Percentiles rank a stretch among this genome's conserved stretches.
Conservation (phyloP, 1,284 basidiomycete genomes). For the Ceratobasidium sp. region DNA sequence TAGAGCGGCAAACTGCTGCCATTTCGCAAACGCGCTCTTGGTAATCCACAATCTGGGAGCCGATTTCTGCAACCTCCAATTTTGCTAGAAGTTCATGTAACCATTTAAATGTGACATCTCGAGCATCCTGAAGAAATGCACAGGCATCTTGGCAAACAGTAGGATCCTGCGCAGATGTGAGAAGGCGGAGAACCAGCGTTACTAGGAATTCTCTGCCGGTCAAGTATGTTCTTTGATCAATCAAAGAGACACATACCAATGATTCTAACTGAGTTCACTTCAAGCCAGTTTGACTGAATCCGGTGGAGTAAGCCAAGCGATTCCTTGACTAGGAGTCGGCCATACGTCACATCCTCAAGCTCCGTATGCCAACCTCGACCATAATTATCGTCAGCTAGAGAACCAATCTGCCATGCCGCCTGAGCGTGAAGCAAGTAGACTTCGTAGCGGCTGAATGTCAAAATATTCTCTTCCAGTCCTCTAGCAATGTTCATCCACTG, state of each 20-base stretch:
- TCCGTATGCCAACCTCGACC: conserved; percentile 38
- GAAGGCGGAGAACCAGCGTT: conserved; percentile 20
- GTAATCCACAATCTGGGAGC: not conserved
- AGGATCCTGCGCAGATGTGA: not conserved
- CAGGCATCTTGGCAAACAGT: not conserved
- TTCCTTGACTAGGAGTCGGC: not conserved
- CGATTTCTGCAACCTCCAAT: not conserved
- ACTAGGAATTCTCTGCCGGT: not conserved
- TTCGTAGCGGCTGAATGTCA: conserved; percentile 56
- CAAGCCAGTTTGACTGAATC: conserved; percentile 33
- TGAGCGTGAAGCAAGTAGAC: conserved; percentile 59
- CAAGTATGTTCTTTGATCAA: not conserved
- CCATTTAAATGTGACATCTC: conserved; percentile 10
- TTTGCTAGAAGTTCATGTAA: not conserved
- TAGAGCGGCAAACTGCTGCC: conserved; percentile 42
- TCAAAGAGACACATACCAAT: not conserved
- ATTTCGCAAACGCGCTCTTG: conserved; percentile 40
- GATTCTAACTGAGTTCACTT: conserved; percentile 7
- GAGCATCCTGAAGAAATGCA: conserved; percentile 12
- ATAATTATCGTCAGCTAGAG: not conserved
- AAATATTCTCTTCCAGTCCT: conserved; percentile 55
- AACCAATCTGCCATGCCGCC: conserved; percentile 50
- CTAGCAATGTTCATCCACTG: conserved; percentile 64
- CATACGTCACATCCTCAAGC: conserved; percentile 5
- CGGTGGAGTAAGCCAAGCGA: conserved; percentile 11